Conservation (phyloP, 2,329 filamentous ascomycete genomes). For the Colletotrichum sansevieriae region DNA sequence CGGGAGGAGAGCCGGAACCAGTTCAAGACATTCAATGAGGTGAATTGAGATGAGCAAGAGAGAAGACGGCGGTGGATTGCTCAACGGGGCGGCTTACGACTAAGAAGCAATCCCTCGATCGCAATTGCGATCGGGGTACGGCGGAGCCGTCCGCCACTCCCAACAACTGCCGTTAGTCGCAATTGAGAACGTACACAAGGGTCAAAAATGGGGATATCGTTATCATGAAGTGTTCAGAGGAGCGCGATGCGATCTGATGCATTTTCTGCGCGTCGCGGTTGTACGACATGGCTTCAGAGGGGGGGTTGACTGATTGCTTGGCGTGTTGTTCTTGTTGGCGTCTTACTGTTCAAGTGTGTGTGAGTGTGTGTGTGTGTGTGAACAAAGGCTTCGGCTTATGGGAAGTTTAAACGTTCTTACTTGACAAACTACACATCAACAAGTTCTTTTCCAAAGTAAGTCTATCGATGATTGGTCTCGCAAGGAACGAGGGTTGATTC, state of each 20-base stretch:
- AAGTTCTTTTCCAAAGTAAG: no score
- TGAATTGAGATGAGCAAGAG: constrained; percentile 31
- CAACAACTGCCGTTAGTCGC: constrained; percentile 33
- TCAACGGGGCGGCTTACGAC: constrained; percentile 41
- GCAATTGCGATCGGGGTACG: constrained; percentile 41
- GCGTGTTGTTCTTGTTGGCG: background rate
- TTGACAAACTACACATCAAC: background rate
- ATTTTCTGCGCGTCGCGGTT: constrained; percentile 9
- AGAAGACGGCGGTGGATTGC: constrained; percentile 29
- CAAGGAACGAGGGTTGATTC: constrained; percentile 12
- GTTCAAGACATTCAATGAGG: constrained; percentile 1
- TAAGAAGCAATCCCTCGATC: constrained; percentile 42
- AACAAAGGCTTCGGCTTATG: background rate
- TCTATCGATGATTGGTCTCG: background rate
- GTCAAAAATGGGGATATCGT: background rate
- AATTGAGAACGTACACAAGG: constrained; percentile 27
- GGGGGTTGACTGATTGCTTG: background rate
- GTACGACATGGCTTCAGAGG: constrained; percentile 6
- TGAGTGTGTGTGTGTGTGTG: background rate
- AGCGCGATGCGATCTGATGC: background rate
- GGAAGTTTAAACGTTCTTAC: background rate
- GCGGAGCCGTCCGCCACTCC: constrained; percentile 35
- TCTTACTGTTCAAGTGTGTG: background rate
- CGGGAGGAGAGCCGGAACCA: background rate
- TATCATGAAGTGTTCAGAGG: background rate